Conservation (phyloP, 306 rosid species). For the Prinsepia uniflora region DNA sequence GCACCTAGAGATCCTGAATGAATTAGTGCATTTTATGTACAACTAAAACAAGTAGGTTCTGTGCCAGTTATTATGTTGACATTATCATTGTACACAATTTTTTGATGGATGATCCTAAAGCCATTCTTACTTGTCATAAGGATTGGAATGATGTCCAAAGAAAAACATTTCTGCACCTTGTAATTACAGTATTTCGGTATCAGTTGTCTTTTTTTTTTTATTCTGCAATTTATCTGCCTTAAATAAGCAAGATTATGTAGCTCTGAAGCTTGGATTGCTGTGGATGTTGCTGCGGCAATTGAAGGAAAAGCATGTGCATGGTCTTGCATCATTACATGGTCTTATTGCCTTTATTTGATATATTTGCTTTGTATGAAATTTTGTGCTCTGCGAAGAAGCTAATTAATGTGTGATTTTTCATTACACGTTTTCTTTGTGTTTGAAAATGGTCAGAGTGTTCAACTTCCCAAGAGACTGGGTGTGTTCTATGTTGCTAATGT, state of each 20-base stretch:
- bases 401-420: background rate
- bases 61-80: background rate
- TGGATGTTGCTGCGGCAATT: background rate
- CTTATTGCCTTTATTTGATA: background rate
- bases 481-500: background rate
- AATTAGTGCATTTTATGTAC: background rate
- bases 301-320: constrained; percentile 4
- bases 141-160: background rate
- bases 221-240: background rate
- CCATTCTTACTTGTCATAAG: background rate
- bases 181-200: background rate
- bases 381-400: background rate
- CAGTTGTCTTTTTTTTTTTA: background rate
- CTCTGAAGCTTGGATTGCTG: background rate
- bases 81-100: background rate
- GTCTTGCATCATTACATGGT: background rate
- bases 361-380: background rate
- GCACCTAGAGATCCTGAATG: background rate
- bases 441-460: background rate
- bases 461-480: background rate
- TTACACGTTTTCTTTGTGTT: background rate
- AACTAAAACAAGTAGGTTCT: background rate
- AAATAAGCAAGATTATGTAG: background rate
- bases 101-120: background rate
- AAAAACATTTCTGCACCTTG: background rate